Evolutionary conservation across 192 early-diverging fungal genomes (phyloP).

Genomic region (Podila horticola): DNA sequence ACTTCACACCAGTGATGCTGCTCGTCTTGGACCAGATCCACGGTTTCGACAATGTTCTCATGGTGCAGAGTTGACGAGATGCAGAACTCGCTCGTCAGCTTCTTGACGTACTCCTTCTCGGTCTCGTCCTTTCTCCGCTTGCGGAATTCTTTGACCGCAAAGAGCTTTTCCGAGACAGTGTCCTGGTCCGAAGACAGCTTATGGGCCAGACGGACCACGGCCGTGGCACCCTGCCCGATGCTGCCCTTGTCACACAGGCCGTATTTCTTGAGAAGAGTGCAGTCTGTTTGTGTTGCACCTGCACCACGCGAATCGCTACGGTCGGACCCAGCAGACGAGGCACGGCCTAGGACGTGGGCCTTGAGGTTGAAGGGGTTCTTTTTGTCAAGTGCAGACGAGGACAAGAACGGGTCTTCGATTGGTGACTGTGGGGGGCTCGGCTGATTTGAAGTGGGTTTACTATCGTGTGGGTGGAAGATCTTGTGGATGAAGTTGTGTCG

Average conservation of each 20-base stretch:
- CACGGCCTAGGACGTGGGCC: constrained; percentile 32
- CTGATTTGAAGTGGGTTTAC: constrained; percentile 8
- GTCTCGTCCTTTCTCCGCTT: constrained; percentile 86
- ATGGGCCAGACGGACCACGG: constrained; percentile 88
- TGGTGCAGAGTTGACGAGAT: constrained; percentile 93
- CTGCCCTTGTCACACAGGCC: constrained; percentile 77
- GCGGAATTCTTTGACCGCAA: constrained; percentile 95
- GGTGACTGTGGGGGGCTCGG: constrained; percentile 12
- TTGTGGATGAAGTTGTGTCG: constrained; percentile 47
- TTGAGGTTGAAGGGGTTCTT: constrained; percentile 45
- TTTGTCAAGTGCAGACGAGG: constrained; percentile 30
- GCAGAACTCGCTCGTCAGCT: constrained; percentile 94
- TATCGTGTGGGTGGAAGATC: constrained; percentile 37
- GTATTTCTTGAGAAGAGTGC: constrained; percentile 81
- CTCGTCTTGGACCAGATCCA: constrained; percentile 97
- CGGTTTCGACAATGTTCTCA: constrained; percentile 90
- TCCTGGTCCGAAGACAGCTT: constrained; percentile 70
- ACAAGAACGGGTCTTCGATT: constrained; percentile 33
- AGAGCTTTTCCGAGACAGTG: constrained; percentile 68
- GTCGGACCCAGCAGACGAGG: constrained; percentile 22
- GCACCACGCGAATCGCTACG: constrained; percentile 14
- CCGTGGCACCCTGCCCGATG: constrained; percentile 92
- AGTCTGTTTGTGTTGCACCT: constrained; percentile 17
- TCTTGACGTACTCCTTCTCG: constrained; percentile 96
- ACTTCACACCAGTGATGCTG: constrained; percentile 83